Evolutionary conservation across 2,329 filamentous ascomycete species (phyloP), one percentile per base, ranked within the genome.

Genomic region (Cladosporium sp.): DNA sequence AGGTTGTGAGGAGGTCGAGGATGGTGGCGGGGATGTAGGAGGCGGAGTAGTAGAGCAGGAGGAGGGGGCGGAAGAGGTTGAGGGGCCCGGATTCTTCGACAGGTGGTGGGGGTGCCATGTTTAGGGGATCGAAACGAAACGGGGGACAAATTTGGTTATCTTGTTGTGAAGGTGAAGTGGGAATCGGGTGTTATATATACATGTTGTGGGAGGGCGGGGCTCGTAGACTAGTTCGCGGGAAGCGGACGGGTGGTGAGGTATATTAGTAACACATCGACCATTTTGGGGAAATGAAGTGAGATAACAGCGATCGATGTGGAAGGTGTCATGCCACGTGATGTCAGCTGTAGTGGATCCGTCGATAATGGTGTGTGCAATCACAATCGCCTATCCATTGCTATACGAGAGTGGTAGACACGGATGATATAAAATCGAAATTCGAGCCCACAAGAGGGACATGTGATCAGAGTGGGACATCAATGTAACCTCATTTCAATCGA

Each of bases 1-100:
- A 64, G 41, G 32, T 63, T 14, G 68, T 58, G 54, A 77, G 15
- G 38, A 88, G 78, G 14, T 74, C 68, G 41, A 78, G 38, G 59
- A 89, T 73, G 0, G 87, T 87, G 28, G 71, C 65, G 0, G 86
- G 85, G 18, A 90, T 78, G 75, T 82, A 85, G 67, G 75, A 76
- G 30, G 81, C 72, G 0, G 85, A 82, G 21, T 80, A 69, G 62
- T 70, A 69, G 71, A 90, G 80, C 73, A 90, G 87, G 3, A 81
- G 59, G 7, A 78, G 63, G 1, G 76, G 76, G 1, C 72, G 67
- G 38, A 78, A 71, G 26, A 78, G 73, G 55, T 72, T 76, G 26
- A 75, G 44, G 2, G 74, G 74, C 1, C 72, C 51, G 15, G 61
- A 47, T 34, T 64, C 26, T 32, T 57, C 15, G 26, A n/a, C 8